phyloP scores from a whole-genome alignment of 2,329 filamentous ascomycete genomes.

The Blastomyces emzantsi region DNA sequence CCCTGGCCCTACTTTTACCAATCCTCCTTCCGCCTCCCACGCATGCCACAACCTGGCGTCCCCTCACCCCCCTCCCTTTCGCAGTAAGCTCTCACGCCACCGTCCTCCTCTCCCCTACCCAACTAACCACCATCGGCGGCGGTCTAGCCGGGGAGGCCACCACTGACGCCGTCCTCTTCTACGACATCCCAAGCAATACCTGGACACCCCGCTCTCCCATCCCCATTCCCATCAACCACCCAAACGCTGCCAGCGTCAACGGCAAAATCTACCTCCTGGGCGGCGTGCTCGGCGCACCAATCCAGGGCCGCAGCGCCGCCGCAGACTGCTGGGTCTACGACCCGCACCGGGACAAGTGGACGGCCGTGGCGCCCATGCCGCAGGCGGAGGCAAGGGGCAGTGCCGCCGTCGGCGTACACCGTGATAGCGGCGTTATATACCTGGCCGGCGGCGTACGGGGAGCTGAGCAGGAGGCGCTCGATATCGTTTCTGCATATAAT shows the following conservation, averaged over 20 bases:
- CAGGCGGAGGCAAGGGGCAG: background rate
- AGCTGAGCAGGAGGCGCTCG: background rate
- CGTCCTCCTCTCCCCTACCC: background rate
- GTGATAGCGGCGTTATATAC: background rate
- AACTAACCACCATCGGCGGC: background rate
- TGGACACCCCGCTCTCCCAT: background rate
- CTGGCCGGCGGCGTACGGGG: background rate
- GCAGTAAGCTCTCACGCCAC: background rate
- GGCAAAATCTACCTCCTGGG: constrained; percentile 2
- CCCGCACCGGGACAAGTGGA: background rate
- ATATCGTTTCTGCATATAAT: constrained; percentile 2
- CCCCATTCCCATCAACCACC: background rate
- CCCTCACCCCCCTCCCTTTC: background rate
- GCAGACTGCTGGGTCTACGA: constrained; percentile 4
- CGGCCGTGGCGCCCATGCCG: background rate
- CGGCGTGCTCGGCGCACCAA: background rate
- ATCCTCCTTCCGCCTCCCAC: background rate
- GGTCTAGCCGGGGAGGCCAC: background rate
- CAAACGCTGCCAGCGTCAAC: background rate
- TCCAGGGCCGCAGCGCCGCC: no score
- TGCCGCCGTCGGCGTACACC: constrained; percentile 2
- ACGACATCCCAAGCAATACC: background rate
- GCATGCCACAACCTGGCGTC: background rate
- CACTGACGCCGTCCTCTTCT: background rate
- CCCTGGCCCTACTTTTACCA: background rate